Evolutionary conservation across 257 asterid species (phyloP).

Genomic region (Paraleonurus japonicus): DNA sequence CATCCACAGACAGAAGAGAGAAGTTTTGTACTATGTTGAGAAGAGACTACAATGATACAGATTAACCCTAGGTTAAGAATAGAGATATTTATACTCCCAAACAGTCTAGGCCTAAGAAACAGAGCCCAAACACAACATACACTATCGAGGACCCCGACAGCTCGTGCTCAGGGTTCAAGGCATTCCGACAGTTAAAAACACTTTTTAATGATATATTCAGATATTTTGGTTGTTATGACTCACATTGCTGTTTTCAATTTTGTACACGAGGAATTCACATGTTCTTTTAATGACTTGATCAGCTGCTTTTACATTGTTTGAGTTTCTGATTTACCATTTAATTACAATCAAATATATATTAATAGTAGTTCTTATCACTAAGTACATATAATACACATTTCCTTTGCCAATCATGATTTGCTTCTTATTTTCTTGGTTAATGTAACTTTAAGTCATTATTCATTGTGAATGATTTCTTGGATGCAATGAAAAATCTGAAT

Average conservation of each 20-base stretch:
- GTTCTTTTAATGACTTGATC: neutral
- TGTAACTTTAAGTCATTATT: neutral
- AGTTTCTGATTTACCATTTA: neutral
- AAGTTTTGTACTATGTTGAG: too few species aligned
- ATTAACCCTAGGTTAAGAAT: too few species aligned
- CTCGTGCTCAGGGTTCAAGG: too few species aligned
- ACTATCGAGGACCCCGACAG: too few species aligned
- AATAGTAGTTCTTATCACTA: neutral
- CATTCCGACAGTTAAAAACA: too few species aligned
- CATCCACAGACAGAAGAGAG: too few species aligned
- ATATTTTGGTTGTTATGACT: neutral
- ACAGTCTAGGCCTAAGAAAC: too few species aligned
- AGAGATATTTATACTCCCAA: too few species aligned
- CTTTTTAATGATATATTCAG: neutral
- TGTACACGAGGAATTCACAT: neutral
- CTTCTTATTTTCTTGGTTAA: conserved; percentile 1
- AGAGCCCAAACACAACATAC: too few species aligned
- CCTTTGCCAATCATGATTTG: neutral
- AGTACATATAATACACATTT: neutral
- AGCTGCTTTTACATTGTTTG: conserved; percentile 3
- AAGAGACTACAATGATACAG: too few species aligned
- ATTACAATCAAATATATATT: neutral
- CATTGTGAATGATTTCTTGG: neutral
- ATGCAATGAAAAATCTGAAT: neutral
- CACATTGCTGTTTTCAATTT: neutral